Conservation (phyloP, 2,329 filamentous ascomycete genomes). For the Aureobasidium mangrovei region DNA sequence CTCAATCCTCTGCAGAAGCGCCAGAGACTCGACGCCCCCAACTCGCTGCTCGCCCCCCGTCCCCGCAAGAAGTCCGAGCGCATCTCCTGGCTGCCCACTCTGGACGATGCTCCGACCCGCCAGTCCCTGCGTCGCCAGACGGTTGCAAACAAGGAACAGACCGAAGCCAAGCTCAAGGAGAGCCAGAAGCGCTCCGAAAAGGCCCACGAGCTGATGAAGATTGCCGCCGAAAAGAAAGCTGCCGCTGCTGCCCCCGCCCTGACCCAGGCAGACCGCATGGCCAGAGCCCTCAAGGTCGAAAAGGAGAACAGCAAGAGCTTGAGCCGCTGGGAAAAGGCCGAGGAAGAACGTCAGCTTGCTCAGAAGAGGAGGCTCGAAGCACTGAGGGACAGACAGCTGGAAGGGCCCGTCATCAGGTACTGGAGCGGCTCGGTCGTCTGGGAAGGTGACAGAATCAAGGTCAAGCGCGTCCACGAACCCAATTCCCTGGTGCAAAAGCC, state of each 20-base stretch:
- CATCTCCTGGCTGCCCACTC: constrained; percentile 59
- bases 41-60: constrained; percentile 34
- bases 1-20: constrained; percentile 52
- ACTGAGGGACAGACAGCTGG: constrained; percentile 73
- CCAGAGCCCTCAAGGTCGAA: constrained; percentile 75
- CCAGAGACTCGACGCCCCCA: constrained; percentile 50
- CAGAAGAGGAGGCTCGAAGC: constrained; percentile 76
- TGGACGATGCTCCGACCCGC: constrained; percentile 52
- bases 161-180: constrained; percentile 63
- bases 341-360: constrained; percentile 80
- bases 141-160: constrained; percentile 48
- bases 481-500: constrained; percentile 17
- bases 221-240: constrained; percentile 41
- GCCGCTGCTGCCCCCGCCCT: constrained; percentile 16
- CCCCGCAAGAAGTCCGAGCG: constrained; percentile 58
- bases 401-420: constrained; percentile 81
- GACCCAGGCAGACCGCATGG: constrained; percentile 65
- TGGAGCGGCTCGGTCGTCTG: constrained; percentile 89
- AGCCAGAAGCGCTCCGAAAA: constrained; percentile 62
- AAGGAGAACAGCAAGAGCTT: constrained; percentile 80
- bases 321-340: constrained; percentile 88
- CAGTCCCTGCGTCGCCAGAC: constrained; percentile 56
- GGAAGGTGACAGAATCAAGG: constrained; percentile 64
- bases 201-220: constrained; percentile 57
- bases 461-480: constrained; percentile 33